These are phyloP conservation scores for Prunus armeniaca DNA, from an alignment of 306 rosid genomes.

Conservation along the genomic window DNA sequence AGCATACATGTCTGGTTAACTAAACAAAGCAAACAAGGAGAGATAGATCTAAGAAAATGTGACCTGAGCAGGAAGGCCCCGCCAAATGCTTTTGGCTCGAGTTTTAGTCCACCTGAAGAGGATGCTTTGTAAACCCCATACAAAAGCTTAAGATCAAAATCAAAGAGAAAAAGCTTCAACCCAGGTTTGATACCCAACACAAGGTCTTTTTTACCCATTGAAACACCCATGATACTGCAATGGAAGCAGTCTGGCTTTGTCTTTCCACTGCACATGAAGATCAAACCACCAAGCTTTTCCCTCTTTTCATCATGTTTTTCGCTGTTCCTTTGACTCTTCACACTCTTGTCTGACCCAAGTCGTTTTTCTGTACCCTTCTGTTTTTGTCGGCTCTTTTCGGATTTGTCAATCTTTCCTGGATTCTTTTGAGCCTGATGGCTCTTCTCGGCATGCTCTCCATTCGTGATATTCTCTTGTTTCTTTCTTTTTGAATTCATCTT, in stretches of 20 bases:
- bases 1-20: conserved; percentile 18
- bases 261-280: conserved; percentile 92
- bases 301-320: conserved; percentile 27
- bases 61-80: conserved; percentile 95
- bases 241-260: conserved; percentile 89
- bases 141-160: conserved; percentile 84
- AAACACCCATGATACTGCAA: conserved; percentile 74
- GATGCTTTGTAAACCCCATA: conserved; percentile 82
- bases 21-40: conserved; percentile 3
- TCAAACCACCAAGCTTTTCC: conserved; percentile 77
- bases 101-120: conserved; percentile 75
- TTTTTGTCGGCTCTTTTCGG: conserved; percentile 28
- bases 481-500: conserved; percentile 26
- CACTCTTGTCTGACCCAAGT: conserved; percentile 27
- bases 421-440: conserved; percentile 27
- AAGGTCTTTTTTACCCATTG: conserved; percentile 54
- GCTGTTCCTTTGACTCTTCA: conserved; percentile 29
- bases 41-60: conserved; percentile 16
- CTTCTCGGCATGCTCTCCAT: conserved; percentile 29
- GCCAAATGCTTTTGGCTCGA: conserved; percentile 82
- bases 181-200: conserved; percentile 70
- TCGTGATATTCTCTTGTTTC: conserved; percentile 24
- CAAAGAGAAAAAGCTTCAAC: conserved; percentile 75
- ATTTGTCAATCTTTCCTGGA: conserved; percentile 18
- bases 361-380: conserved; percentile 27